Evolutionary conservation across 2,329 filamentous ascomycete species (phyloP).

Genomic region (Scedosporium aurantiacum): DNA sequence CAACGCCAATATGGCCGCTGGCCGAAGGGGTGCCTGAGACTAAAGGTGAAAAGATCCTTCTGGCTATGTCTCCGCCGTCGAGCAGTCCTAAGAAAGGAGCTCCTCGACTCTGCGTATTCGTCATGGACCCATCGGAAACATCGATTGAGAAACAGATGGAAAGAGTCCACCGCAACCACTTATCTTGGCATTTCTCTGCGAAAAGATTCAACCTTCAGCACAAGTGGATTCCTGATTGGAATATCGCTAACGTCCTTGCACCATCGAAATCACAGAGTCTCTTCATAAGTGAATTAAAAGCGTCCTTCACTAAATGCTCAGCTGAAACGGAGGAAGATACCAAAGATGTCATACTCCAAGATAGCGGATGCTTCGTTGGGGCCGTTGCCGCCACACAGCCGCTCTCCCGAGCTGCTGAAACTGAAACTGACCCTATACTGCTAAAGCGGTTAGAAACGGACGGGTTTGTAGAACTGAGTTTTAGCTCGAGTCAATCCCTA

Average conservation of each 20-base stretch:
- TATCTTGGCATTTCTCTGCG: neutral
- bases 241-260: neutral
- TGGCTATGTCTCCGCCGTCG: neutral
- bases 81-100: neutral
- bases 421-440: neutral
- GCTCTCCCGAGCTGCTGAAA: neutral
- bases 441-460: neutral
- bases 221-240: neutral
- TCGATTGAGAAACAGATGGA: neutral
- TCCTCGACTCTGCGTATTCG: neutral
- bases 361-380: neutral
- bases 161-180: neutral
- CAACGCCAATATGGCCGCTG: neutral
- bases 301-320: neutral
- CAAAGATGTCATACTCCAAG: neutral
- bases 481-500: neutral
- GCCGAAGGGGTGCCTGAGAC: neutral
- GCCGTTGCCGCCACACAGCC: neutral
- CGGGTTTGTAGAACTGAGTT: neutral
- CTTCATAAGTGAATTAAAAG: neutral
- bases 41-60: neutral
- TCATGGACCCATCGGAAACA: neutral
- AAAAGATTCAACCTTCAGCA: neutral
- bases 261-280: neutral
- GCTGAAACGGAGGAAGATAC: neutral